phyloP scores from a whole-genome alignment of 306 rosid species.

The Trifolium pratense region DNA sequence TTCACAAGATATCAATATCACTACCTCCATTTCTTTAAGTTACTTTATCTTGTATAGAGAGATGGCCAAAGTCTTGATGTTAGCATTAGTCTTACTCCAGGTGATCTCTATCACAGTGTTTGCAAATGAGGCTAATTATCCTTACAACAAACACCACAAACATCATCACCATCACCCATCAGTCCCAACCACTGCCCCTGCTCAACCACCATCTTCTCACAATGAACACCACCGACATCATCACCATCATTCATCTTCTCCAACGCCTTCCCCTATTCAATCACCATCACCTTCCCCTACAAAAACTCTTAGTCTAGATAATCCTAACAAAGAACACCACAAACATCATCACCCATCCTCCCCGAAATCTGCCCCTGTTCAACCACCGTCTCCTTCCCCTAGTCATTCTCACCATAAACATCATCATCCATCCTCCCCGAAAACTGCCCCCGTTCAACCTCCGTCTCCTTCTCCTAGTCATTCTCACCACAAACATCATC shows the following conservation, averaged over 20 bases:
- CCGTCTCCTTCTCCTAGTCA: too few species aligned
- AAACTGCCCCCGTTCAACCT: too few species aligned
- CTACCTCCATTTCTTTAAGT: background rate
- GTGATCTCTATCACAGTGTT: background rate
- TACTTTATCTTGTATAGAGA: background rate
- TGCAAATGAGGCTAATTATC: background rate
- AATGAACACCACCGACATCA: background rate
- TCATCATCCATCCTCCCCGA: background rate
- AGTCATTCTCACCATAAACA: background rate
- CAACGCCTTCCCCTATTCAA: too few species aligned
- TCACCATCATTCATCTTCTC: background rate
- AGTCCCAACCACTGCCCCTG: too few species aligned
- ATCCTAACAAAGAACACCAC: too few species aligned
- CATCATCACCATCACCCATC: background rate
- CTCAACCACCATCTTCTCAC: too few species aligned
- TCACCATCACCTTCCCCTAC: too few species aligned
- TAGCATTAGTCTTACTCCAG: background rate
- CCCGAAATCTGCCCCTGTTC: background rate
- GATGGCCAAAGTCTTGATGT: background rate
- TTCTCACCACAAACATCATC: too few species aligned
- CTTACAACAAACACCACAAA: background rate
- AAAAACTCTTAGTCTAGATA: too few species aligned
- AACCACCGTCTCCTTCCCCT: too few species aligned
- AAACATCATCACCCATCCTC: background rate
- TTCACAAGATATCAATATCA: background rate